A percentile compares a stretch with the other conserved stretches of the same genome.
phyloP scores from a whole-genome alignment of 768 basidiomycete genomes.

The Panellus pusillus region DNA sequence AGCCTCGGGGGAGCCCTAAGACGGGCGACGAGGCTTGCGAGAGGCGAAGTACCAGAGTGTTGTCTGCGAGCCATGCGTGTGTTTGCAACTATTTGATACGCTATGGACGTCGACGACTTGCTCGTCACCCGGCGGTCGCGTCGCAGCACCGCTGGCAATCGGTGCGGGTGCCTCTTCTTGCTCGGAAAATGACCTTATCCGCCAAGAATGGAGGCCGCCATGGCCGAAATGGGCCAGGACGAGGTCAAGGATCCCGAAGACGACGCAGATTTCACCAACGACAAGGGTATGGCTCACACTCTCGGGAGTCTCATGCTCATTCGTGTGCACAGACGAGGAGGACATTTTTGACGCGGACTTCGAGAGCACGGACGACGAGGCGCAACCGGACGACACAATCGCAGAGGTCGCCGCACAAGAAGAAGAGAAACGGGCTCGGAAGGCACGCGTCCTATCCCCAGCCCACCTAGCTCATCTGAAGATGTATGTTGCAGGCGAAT shows the following conservation, averaged over 20 bases:
- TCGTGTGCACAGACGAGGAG: conserved; percentile 60
- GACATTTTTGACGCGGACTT: conserved; percentile 85
- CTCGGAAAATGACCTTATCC: not conserved
- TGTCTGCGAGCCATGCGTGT: conserved; percentile 14
- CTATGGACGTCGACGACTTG: conserved; percentile 37
- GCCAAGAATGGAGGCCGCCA: conserved; percentile 71
- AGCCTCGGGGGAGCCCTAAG: conserved; percentile 16
- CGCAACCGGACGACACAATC: conserved; percentile 52
- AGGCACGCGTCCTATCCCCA: conserved; percentile 34
- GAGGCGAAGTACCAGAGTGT: conserved; percentile 7
- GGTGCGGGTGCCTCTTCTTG: conserved; percentile 39
- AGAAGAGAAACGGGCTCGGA: conserved; percentile 56
- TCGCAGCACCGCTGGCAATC: conserved; percentile 77
- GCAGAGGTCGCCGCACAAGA: conserved; percentile 59
- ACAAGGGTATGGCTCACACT: conserved; percentile 47
- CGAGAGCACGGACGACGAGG: conserved; percentile 79
- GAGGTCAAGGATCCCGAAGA: conserved; percentile 65
- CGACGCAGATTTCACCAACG: conserved; percentile 68
- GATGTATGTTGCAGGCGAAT: conserved; percentile 41
- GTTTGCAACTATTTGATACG: conserved; percentile 1
- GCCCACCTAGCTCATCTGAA: not conserved
- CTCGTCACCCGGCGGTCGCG: conserved; percentile 59
- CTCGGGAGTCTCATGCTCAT: not conserved
- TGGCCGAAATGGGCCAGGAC: conserved; percentile 69
- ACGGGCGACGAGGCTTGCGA: conserved; percentile 14